phyloP scores from a whole-genome alignment of 2,329 filamentous ascomycete genomes.

The Cladosporium sp. region DNA sequence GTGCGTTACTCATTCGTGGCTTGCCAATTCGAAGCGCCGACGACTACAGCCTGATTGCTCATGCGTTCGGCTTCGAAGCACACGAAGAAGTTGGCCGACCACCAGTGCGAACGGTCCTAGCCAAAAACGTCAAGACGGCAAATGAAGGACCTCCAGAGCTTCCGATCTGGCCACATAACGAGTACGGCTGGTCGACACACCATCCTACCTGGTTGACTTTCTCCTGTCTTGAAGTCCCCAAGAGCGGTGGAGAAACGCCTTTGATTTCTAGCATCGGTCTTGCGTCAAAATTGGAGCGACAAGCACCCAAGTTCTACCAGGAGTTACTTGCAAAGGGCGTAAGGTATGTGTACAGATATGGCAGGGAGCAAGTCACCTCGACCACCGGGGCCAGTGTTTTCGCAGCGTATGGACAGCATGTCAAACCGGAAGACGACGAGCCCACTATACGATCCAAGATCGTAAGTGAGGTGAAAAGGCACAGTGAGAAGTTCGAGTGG shows the following conservation, averaged over 20 bases:
- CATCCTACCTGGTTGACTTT: not conserved
- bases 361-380: not conserved
- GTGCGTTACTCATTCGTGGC: not conserved
- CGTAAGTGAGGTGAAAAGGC: not conserved
- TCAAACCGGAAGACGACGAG: not conserved
- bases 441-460: not conserved
- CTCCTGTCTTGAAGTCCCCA: not conserved
- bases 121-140: not conserved
- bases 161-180: not conserved
- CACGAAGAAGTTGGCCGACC: not conserved
- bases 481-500: not conserved
- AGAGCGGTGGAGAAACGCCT: not conserved
- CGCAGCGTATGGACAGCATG: not conserved
- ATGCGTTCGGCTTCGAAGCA: not conserved
- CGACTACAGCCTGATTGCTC: not conserved
- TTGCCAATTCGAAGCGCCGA: not conserved
- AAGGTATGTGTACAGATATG: not conserved
- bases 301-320: not conserved
- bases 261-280: not conserved
- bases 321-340: not conserved
- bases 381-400: not conserved
- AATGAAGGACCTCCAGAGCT: not conserved
- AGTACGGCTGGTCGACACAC: not conserved
- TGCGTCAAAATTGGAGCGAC: not conserved
- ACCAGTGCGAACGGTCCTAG: not conserved